These are phyloP conservation scores for Hygrocybe punicea DNA, from an alignment of 768 basidiomycete genomes.

Conservation along the genomic window DNA sequence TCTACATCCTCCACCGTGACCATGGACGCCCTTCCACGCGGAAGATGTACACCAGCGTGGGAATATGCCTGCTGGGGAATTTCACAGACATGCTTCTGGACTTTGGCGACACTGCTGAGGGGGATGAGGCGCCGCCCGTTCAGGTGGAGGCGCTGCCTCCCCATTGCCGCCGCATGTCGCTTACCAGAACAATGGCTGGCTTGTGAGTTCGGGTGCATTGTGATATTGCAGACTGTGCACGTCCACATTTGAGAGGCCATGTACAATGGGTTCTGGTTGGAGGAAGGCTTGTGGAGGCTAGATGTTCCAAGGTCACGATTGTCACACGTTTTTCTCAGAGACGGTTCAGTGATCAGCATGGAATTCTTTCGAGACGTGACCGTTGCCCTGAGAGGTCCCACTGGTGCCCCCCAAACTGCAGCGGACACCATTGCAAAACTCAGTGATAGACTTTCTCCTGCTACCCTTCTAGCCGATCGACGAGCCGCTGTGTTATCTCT, in stretches of 20 bases:
- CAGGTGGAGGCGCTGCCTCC: background rate
- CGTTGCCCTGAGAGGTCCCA: conserved; percentile 78
- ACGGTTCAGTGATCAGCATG: too few species aligned
- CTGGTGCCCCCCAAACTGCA: conserved; percentile 78
- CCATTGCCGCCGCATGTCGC: background rate
- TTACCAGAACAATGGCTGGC: background rate
- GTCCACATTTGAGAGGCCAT: too few species aligned
- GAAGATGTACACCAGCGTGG: background rate
- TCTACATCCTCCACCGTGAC: background rate
- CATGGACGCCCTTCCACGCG: background rate
- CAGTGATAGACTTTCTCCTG: conserved; percentile 86
- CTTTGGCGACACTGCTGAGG: background rate
- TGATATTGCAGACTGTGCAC: background rate
- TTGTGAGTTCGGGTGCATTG: background rate
- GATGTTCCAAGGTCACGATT: too few species aligned
- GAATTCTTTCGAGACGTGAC: conserved; percentile 85
- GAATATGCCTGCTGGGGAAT: background rate
- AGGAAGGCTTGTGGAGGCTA: too few species aligned
- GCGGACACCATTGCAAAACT: conserved; percentile 83
- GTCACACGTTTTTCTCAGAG: too few species aligned
- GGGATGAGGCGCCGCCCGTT: background rate
- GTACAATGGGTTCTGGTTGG: too few species aligned
- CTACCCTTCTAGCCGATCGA: conserved; percentile 84
- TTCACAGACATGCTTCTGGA: background rate
- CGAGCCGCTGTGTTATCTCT: conserved; percentile 90